phyloP scores from a whole-genome alignment of 2,329 filamentous ascomycete species.

The Myrmaecium sp. region DNA sequence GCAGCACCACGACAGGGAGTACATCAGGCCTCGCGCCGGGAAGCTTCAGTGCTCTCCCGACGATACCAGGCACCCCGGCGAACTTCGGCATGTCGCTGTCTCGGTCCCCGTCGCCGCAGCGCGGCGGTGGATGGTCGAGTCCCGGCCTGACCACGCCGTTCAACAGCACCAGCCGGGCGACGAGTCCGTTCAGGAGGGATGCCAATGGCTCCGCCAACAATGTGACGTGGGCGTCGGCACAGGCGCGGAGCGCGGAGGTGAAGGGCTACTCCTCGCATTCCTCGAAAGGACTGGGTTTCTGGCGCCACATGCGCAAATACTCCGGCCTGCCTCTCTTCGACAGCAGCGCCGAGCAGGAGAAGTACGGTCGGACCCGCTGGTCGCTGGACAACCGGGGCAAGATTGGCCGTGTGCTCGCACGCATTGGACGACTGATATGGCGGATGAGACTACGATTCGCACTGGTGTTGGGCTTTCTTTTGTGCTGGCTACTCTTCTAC shows the following conservation, averaged over 20 bases:
- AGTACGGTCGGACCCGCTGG: conserved; percentile 45
- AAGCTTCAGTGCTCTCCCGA: conserved; percentile 2
- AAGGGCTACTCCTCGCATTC: no score
- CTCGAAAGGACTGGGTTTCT: conserved; percentile 56
- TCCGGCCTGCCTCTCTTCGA: conserved; percentile 66
- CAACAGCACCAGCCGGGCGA: conserved; percentile 42
- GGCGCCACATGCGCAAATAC: conserved; percentile 63
- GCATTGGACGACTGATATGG: conserved; percentile 37
- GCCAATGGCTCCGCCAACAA: conserved; percentile 34
- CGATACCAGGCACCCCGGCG: conserved; percentile 4
- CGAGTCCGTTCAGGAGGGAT: conserved; percentile 41
- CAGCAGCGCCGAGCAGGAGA: conserved; percentile 60
- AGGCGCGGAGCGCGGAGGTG: conserved; percentile 56
- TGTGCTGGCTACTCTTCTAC: conserved; percentile 50
- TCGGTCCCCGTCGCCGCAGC: conserved; percentile 70
- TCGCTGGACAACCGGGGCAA: conserved; percentile 22
- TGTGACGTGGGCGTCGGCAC: conserved; percentile 69
- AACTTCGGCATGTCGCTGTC: conserved; percentile 57
- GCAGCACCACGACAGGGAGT: conserved; percentile 17
- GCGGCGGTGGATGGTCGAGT: conserved; percentile 76
- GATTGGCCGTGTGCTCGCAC: conserved; percentile 16
- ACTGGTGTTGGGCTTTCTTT: conserved; percentile 40
- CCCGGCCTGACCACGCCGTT: conserved; percentile 55
- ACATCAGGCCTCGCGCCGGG: conserved; percentile 11
- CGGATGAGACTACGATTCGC: conserved; percentile 48